Evolutionary conservation across 192 early-diverging fungal genomes (phyloP).

Genomic region (Gryganskiella cystojenkinii): DNA sequence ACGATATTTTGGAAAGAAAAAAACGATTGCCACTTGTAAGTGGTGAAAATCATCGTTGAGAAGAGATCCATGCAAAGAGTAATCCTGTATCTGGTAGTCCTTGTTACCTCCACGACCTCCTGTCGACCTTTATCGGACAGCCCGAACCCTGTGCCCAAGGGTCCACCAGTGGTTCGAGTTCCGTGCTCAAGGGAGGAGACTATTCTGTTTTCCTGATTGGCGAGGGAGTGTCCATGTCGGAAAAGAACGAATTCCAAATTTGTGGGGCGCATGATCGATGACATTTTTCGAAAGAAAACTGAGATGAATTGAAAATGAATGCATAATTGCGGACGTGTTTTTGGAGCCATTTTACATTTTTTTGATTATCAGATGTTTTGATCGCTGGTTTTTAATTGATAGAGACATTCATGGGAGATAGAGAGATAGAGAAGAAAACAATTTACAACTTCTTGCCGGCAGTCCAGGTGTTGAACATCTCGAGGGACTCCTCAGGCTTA

Average conservation of each 20-base stretch:
- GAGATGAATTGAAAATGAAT: not conserved
- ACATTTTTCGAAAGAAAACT: not conserved
- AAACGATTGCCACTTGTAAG: too few species aligned
- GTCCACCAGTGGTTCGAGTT: conserved; percentile 56
- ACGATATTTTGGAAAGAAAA: not conserved
- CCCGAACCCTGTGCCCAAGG: conserved; percentile 60
- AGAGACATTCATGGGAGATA: too few species aligned
- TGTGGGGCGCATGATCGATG: not conserved
- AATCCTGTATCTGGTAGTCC: not conserved
- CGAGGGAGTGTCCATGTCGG: conserved; percentile 69
- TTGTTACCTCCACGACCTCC: conserved; percentile 57
- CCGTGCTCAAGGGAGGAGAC: conserved; percentile 66
- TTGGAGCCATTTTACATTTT: too few species aligned
- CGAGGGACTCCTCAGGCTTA: conserved; percentile 81
- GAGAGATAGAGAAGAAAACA: not conserved
- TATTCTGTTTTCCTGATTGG: conserved; percentile 63
- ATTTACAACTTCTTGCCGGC: conserved; percentile 34
- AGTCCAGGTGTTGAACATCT: conserved; percentile 92
- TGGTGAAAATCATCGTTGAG: too few species aligned
- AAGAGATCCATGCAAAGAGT: too few species aligned
- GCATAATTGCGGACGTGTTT: not conserved
- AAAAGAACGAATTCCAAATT: conserved; percentile 51
- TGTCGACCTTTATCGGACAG: conserved; percentile 58
- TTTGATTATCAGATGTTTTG: too few species aligned
- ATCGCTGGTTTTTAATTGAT: too few species aligned